Conservation (phyloP, 805 yeast genomes). For the Ogataea saltuana region DNA sequence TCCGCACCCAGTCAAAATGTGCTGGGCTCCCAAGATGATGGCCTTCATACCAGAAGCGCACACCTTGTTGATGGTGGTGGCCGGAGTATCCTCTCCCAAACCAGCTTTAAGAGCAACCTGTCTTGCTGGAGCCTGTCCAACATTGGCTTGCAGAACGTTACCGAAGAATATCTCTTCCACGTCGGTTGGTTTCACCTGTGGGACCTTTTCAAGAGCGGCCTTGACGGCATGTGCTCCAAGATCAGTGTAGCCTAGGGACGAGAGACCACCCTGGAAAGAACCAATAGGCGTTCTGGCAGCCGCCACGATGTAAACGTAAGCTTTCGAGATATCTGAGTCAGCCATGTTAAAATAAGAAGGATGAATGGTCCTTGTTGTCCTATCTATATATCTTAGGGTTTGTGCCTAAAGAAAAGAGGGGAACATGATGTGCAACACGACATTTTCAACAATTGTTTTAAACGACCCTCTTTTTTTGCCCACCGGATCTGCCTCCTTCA, state of each 20-base stretch:
- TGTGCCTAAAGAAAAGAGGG: not conserved
- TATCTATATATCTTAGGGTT: too few species aligned
- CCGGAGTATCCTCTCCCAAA: slow-evolving; percentile 73
- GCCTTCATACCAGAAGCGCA: slow-evolving; percentile 97
- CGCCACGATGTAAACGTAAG: slow-evolving; percentile 81
- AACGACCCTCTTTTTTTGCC: too few species aligned
- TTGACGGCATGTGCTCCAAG: slow-evolving; percentile 92
- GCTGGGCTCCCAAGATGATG: slow-evolving; percentile 85
- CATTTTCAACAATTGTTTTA: too few species aligned
- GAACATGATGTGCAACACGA: not conserved
- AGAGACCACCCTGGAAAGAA: slow-evolving; percentile 81
- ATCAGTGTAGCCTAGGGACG: slow-evolving; percentile 77
- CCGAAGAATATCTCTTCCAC: slow-evolving; percentile 94
- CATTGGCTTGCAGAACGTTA: slow-evolving; percentile 87
- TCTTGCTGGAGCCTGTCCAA: slow-evolving; percentile 98
- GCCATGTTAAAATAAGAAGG: not conserved
- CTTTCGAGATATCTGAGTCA: slow-evolving; percentile 28
- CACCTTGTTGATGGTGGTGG: slow-evolving; percentile 92
- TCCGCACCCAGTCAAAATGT: slow-evolving; percentile 83
- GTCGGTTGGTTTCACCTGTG: slow-evolving; percentile 70
- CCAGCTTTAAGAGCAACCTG: slow-evolving; percentile 95
- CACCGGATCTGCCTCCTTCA: too few species aligned
- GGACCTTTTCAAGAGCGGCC: slow-evolving; percentile 81
- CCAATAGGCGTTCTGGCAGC: slow-evolving; percentile 96
- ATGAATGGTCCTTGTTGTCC: too few species aligned